Evolutionary conservation across 805 yeast genomes (phyloP), one percentile per base, ranked within the genome.

Genomic region (Saturnispora kantuleensis): DNA sequence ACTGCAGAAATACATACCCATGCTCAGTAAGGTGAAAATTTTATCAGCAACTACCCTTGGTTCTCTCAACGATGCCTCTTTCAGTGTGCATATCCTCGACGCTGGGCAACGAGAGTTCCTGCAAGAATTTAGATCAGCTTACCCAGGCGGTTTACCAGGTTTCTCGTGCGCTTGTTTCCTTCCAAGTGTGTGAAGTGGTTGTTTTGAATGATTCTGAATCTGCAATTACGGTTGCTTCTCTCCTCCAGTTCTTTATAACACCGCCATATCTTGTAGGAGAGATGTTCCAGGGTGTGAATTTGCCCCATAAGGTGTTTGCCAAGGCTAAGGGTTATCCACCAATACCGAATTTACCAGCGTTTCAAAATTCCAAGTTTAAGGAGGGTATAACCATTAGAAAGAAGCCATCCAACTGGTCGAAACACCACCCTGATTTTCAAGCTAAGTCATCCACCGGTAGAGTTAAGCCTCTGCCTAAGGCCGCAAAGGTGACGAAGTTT

Each of bases 91-190:
- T 42, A 12, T 37, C 45, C 10, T 29, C 37, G 8, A n/a, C 10
- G 12, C 10, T 42, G 12, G 39, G 39, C 10, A 32, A 42, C 31
- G 32, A 31, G 8, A 21, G 26, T 7, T 21, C 26, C 17, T 31
- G 37, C 10, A 9, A 26, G 33, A 81, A 80, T 51, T 64, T 85
- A 41, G 81, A 81, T 49, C 95, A 87, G 57, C 79, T 77, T 11
- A 87, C 95, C 0, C 68, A 74, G 47, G 69, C 77, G 1, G 78
- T 84, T 1, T 84, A 88, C 55, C 94, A 87, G 60, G 70, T 89
- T 12, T 89, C 95, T 10, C 77, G 82, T 54, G 77, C 80, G 2
- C 82, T 87, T 3, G 75, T 84, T 28, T 67, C 77, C 1, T 87
- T 71, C 59, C 73, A 77, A 44, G 86, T 85, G 5, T 74, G 76